Evolutionary conservation across 768 basidiomycete genomes (phyloP).

Genomic region (Xerocomellus chrysenteron): DNA sequence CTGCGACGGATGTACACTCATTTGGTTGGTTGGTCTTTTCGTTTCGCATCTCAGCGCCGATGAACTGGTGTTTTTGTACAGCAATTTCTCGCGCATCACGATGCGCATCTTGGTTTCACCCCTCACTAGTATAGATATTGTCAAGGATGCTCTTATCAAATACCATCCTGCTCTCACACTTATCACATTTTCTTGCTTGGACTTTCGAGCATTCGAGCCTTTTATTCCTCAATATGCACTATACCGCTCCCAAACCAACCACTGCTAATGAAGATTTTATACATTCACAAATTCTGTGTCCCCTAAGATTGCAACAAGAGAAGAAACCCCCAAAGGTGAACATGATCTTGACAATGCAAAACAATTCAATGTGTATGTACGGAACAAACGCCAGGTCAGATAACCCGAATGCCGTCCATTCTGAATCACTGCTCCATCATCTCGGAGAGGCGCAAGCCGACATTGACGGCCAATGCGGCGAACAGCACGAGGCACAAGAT

Average conservation of each 20-base stretch:
- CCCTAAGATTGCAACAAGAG: background rate
- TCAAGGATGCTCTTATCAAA: conserved; percentile 12
- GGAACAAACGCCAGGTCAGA: background rate
- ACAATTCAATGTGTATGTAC: background rate
- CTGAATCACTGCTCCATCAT: conserved; percentile 31
- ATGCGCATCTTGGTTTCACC: conserved; percentile 20
- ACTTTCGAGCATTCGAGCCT: conserved; percentile 22
- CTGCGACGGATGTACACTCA: conserved; percentile 22
- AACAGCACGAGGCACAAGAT: conserved; percentile 69
- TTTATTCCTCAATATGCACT: conserved; percentile 27
- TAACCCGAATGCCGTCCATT: background rate
- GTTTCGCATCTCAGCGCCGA: conserved; percentile 1
- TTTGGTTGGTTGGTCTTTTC: conserved; percentile 24
- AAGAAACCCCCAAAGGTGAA: background rate
- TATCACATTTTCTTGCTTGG: conserved; percentile 7
- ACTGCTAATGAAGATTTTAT: conserved; percentile 23
- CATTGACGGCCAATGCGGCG: conserved; percentile 69
- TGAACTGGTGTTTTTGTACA: conserved; percentile 14
- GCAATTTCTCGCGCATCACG: conserved; percentile 9
- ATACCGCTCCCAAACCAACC: conserved; percentile 24
- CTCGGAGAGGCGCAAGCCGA: conserved; percentile 65
- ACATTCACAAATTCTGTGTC: conserved; percentile 1
- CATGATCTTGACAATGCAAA: background rate
- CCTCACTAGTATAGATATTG: conserved; percentile 24
- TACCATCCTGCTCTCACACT: conserved; percentile 10